A percentile compares a stretch with the other conserved stretches of the same genome.
Conservation (phyloP, 1,139 yeast genomes). For the Diutina rugosa region DNA sequence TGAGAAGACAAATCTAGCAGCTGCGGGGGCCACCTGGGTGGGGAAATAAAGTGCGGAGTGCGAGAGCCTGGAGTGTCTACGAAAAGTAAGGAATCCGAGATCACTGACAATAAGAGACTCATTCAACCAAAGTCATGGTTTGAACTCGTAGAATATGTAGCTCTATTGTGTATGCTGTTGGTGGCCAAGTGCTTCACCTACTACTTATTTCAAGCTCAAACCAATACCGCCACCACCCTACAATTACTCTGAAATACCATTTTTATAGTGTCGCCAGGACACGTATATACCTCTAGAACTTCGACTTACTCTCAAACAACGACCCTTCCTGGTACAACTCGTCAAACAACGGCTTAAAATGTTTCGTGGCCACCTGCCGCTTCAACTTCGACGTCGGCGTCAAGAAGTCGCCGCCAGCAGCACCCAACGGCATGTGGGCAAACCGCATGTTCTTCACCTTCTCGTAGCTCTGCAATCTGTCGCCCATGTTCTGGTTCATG, state of each 20-base stretch:
- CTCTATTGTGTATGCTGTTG: too few relatives aligned
- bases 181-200: too few relatives aligned
- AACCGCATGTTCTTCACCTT: not conserved
- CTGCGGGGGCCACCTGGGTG: too few relatives aligned
- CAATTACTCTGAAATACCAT: not conserved
- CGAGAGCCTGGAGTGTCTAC: too few relatives aligned
- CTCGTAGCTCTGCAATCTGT: not conserved
- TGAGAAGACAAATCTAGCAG: too few relatives aligned
- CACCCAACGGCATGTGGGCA: not conserved
- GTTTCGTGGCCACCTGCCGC: conserved; percentile 22
- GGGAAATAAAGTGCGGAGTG: too few relatives aligned
- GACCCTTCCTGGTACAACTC: not conserved
- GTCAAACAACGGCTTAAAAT: not conserved
- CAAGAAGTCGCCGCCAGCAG: conserved; percentile 31
- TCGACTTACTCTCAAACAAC: not conserved
- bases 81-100: too few relatives aligned
- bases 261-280: not conserved
- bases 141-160: too few relatives aligned
- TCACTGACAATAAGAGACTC: too few relatives aligned
- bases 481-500: not conserved
- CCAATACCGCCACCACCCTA: too few relatives aligned
- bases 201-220: too few relatives aligned
- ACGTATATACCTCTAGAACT: not conserved
- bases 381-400: conserved; percentile 72
- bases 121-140: too few relatives aligned